Evolutionary conservation across 495 filamentous ascomycete genomes (phyloP), one percentile per base, ranked within the genome.

Genomic region (Clohesyomyces aquaticus): DNA sequence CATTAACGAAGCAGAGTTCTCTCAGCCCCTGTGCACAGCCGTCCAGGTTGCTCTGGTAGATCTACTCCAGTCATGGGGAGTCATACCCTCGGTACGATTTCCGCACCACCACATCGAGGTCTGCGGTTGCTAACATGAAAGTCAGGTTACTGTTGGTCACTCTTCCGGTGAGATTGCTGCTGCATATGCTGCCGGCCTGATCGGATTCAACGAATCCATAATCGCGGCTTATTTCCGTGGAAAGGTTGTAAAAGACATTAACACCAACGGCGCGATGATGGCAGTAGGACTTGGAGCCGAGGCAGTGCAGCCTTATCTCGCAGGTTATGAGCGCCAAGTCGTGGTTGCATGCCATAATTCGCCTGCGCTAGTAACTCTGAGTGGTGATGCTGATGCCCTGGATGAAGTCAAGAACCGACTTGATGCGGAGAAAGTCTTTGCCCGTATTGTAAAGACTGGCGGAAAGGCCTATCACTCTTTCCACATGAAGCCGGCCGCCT

Each of bases 291-390:
- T 61, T 8, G 58, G 58, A 26, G 58, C 58, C 23, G 45, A 38
- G 4, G 25, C 52, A 22, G 46, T 53, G 1, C 14, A 25, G 9
- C 11, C 25, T 4, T 53, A 27, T 23, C 1, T 61, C 1, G 3
- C 3, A 26, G 10, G 38, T 21, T 52, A 27, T 28, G 1, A 53
- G 16, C 11, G 11, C 21, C 28, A 11, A 4, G 14, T 43, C 1
- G 22, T 29, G n/a, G 27, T 61, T 18, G 58, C 58, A 11, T 51
- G 46, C 16, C 26, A 52, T 4, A 61, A 61, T 41, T 61, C 58
- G 12, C 46, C 55, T n/a, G n/a, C n/a, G n/a, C n/a, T n/a, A n/a
- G n/a, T n/a, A n/a, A n/a, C n/a, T n/a, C n/a, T n/a, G n/a, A n/a
- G n/a, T n/a, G n/a, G n/a, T n/a, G n/a, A n/a, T n/a, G n/a, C n/a